Evolutionary conservation across 1,284 basidiomycete species (phyloP).

Genomic region (Pseudozyma sp.): DNA sequence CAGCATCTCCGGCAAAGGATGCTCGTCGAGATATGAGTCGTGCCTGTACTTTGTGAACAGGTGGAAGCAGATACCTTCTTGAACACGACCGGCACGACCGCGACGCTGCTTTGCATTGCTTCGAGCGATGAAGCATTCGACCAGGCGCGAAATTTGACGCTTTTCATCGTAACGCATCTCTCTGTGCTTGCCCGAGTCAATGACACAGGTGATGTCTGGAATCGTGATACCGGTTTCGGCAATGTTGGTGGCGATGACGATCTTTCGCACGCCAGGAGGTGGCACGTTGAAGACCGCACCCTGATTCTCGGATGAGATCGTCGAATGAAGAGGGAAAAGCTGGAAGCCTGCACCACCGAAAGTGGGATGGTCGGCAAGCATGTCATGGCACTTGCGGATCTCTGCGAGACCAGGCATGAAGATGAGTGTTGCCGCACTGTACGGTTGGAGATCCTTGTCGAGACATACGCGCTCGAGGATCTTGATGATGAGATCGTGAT

Average conservation of each 20-base stretch:
- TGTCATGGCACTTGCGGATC: slow-evolving; percentile 88
- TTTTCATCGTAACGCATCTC: slow-evolving; percentile 86
- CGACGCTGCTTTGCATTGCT: slow-evolving; percentile 94
- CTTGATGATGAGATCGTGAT: slow-evolving; percentile 75
- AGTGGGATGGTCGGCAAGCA: slow-evolving; percentile 79
- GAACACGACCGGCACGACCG: slow-evolving; percentile 93
- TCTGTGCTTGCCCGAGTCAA: slow-evolving; percentile 91
- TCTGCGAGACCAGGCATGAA: slow-evolving; percentile 90
- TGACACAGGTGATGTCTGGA: slow-evolving; percentile 97
- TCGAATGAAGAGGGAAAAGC: slow-evolving; percentile 92
- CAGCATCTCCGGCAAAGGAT: slow-evolving; percentile 95
- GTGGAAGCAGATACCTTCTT: slow-evolving; percentile 91
- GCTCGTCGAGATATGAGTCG: slow-evolving; percentile 84
- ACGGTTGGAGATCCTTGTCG: slow-evolving; percentile 74
- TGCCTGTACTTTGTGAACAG: slow-evolving; percentile 90
- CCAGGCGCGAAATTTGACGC: slow-evolving; percentile 89
- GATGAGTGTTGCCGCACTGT: slow-evolving; percentile 85
- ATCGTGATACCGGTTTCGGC: slow-evolving; percentile 97
- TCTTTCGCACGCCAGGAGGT: slow-evolving; percentile 83
- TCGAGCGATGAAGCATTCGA: slow-evolving; percentile 91
- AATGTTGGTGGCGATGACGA: slow-evolving; percentile 82
- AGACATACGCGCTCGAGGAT: slow-evolving; percentile 88
- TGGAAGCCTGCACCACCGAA: slow-evolving; percentile 82
- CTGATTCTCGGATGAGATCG: slow-evolving; percentile 78
- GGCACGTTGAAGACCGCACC: slow-evolving; percentile 89